Evolutionary conservation across 164 flowering plant genomes (phyloP).

Genomic region (Dillenia suffruticosa): DNA sequence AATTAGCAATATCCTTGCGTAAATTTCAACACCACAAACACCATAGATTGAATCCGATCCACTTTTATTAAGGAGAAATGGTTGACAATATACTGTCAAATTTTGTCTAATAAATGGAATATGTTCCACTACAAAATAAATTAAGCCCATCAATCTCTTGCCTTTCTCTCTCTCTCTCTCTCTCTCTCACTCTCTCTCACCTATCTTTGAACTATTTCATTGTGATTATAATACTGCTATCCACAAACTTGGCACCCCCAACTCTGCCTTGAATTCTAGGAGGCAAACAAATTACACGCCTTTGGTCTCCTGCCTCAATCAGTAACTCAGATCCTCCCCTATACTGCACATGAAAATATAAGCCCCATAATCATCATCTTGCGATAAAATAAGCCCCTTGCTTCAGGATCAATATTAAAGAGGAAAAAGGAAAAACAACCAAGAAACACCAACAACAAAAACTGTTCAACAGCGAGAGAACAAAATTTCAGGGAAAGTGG

Average conservation of each 20-base stretch:
- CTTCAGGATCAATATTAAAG: neutral
- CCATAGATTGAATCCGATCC: too few species aligned
- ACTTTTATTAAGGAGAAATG: too few species aligned
- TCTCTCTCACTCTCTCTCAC: too few species aligned
- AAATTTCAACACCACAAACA: too few species aligned
- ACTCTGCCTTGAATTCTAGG: conserved; percentile 82
- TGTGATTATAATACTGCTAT: conserved; percentile 63
- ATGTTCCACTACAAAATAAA: too few species aligned
- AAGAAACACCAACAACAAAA: neutral
- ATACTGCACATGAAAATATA: conserved; percentile 43
- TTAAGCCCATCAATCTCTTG: too few species aligned
- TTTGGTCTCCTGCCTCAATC: conserved; percentile 96
- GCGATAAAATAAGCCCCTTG: neutral
- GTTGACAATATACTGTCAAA: too few species aligned
- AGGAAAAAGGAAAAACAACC: neutral
- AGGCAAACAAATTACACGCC: conserved; percentile 76
- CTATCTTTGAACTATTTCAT: conserved; percentile 28
- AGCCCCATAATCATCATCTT: conserved; percentile 8
- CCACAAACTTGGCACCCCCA: conserved; percentile 73
- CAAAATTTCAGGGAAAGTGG: neutral
- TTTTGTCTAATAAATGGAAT: too few species aligned
- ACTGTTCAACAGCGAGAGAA: too few species aligned
- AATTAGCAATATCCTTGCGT: too few species aligned
- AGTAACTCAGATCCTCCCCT: conserved; percentile 88
- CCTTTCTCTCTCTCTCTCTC: too few species aligned